These are phyloP conservation scores for Nannochloropsis gaditana DNA, from an alignment of 108 stramenopile genomes.

Conservation along the genomic window DNA sequence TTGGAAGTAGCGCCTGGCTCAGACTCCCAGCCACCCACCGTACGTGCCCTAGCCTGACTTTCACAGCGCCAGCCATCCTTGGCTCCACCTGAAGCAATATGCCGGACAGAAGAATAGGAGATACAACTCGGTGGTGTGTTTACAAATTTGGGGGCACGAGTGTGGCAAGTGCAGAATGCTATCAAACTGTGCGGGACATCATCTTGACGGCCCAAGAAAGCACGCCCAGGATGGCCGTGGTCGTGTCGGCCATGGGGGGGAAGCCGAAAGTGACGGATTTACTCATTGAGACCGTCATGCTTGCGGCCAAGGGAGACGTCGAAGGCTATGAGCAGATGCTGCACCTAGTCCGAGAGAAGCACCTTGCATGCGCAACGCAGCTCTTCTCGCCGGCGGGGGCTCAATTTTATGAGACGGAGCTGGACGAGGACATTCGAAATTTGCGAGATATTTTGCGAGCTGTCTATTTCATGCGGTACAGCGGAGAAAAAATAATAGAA, in stretches of 20 bases:
- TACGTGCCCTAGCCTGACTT: too few species aligned
- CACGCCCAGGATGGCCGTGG: conserved; percentile 70
- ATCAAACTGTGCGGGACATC: conserved; percentile 39
- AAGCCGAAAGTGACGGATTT: conserved; percentile 84
- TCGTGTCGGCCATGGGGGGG: conserved; percentile 70
- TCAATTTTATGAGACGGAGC: not conserved
- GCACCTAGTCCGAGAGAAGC: conserved; percentile 53
- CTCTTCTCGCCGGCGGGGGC: not conserved
- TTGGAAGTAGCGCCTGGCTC: too few species aligned
- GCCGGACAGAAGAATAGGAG: not conserved
- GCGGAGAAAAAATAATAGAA: conserved; percentile 48
- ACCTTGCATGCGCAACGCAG: not conserved
- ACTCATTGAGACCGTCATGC: conserved; percentile 62
- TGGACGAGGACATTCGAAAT: conserved; percentile 62
- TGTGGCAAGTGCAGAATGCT: conserved; percentile 48
- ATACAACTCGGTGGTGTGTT: conserved; percentile 33
- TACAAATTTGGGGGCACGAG: conserved; percentile 54
- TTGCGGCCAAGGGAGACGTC: conserved; percentile 29
- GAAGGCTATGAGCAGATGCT: conserved; percentile 53
- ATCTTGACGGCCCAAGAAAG: conserved; percentile 38
- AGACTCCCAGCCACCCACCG: too few species aligned
- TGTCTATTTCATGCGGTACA: conserved; percentile 53
- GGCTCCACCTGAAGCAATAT: not conserved
- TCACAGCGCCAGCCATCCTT: too few species aligned
- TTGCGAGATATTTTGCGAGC: conserved; percentile 71